Base-by-base conservation (phyloP, 305 asterid species). In the Salvia sclarea region DNA sequence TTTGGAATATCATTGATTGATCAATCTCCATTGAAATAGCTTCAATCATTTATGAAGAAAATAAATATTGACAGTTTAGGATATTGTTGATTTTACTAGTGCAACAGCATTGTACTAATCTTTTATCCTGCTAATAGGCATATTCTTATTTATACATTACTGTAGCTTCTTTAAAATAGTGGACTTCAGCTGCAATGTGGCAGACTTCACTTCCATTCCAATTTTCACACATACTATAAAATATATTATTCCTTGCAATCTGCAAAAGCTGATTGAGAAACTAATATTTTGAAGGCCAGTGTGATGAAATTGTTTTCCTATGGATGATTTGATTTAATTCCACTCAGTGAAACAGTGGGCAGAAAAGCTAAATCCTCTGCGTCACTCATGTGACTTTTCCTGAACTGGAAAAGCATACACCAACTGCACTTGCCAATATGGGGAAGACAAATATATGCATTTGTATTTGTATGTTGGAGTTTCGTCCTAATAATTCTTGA, bases 21-120 rank as follows among this genome's bases (percentile, higher is more conserved):
- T 77, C 49, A 49, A 78, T 70, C 43, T 71, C 70, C 41, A 63
- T 71, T 68, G 67, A 56, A 70, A 64, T 62, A 54, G 68, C 49
- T 33, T 50, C 30, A 45, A 38, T 44, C 66, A 38, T 60, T 38
- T 21, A 61, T 55, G 22, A 48, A 41, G 24, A 28, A 40, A 60
- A 18, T n/a, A n/a, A 3, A 59, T 17, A n/a, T 58, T 68, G 47
- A 44, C 70, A 44, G 49, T 65, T 70, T 44, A 28, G 70, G 69
- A 66, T 66, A 33, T 61, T 17, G 22, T 18, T 43, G 8, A 4
- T 52, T 57, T 54, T 25, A 64, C 40, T 57, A 62, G 71, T 41
- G 45, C 44, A 43, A 28, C 28, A 37, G 30, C 38, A 38, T 67
- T 60, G 38, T 54, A 76, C 49, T 11, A 28, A 12, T 64, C 21